Evolutionary conservation across 2,329 filamentous ascomycete genomes (phyloP), one percentile per base, ranked within the genome.

Genomic region (Lasiodiplodia hormozganensis): DNA sequence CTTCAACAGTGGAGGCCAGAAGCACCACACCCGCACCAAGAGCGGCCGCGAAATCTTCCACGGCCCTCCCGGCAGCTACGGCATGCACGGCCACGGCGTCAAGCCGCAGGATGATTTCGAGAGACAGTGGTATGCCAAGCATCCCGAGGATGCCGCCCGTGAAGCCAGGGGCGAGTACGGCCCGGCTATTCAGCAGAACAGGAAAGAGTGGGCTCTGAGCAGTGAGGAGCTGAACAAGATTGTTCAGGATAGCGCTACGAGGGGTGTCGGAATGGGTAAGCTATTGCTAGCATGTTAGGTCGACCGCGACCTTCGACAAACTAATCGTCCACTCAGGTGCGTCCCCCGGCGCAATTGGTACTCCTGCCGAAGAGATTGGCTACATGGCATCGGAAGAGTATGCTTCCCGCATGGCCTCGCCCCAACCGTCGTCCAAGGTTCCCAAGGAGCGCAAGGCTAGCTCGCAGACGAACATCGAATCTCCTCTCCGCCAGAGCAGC

Each of bases 141-240:
- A 97, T 75, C 95, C 95, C 0, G 92, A 97, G 54, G 87, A 88
- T 72, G 84, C 91, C 36, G 85, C 87, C 67, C 89, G 91, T 77
- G 93, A 95, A 79, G 92, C 94, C 76, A 87, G 89, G 72, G 88
- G 86, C 52, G 85, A 87, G 71, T 90, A 91, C 74, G 86, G 84
- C 65, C 84, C 85, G 51, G 85, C 85, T 40, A 84, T 88, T 69
- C 84, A 85, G 68, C 86, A 85, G 62, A 86, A 86, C 36, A 84
- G 88, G 62, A 87, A 87, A 47, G 92, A 96, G 76, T 96, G 91
- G 82, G 92, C 93, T 68, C 87, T 97, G 88, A 96, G 92, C 80
- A 94, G 92, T 74, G 92, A 93, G 52, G 92, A 97, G 76, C 82
- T 98, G 73, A 97, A 97, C 81, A 94, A 92, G 82, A 90, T 98